A percentile compares a stretch with the other conserved stretches of the same genome.
Conservation (phyloP, 108 stramenopile species). For the Cyclotella kingstonii region DNA sequence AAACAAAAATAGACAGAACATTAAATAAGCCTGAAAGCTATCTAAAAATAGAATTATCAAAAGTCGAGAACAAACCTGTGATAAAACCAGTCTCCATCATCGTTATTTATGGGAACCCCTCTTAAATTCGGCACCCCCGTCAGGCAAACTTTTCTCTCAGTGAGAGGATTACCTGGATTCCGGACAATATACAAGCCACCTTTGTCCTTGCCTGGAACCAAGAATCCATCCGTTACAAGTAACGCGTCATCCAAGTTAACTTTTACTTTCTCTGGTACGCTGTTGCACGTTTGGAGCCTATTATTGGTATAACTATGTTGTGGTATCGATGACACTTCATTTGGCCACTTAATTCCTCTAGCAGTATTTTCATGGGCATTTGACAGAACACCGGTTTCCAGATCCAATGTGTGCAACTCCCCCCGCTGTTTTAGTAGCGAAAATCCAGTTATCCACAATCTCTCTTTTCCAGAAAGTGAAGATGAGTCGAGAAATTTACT, state of each 20-base stretch:
- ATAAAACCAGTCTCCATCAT: constrained; percentile 86
- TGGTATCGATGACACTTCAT: constrained; percentile 82
- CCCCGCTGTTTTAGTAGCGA: constrained; percentile 70
- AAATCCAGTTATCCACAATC: constrained; percentile 85
- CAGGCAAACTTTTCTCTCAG: constrained; percentile 67
- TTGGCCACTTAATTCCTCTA: constrained; percentile 84
- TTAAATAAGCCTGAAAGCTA: neutral
- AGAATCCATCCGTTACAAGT: constrained; percentile 90
- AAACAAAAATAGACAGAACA: neutral
- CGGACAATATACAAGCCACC: constrained; percentile 89
- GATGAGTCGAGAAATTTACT: neutral
- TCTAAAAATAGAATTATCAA: neutral
- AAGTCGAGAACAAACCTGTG: constrained; percentile 50
- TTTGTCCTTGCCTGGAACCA: constrained; percentile 92
- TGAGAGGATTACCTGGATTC: constrained; percentile 56
- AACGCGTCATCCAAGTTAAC: constrained; percentile 63
- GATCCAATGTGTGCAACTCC: constrained; percentile 59
- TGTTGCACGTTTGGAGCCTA: neutral
- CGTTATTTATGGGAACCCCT: constrained; percentile 35
- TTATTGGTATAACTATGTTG: constrained; percentile 10
- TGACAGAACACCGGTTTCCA: constrained; percentile 50
- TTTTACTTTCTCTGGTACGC: neutral
- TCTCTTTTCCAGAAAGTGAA: constrained; percentile 4
- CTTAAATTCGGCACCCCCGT: constrained; percentile 42
- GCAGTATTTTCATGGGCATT: constrained; percentile 57